These are phyloP conservation scores for Triglochin maritima DNA, from an alignment of 106 monocot species.

Conservation along the genomic window DNA sequence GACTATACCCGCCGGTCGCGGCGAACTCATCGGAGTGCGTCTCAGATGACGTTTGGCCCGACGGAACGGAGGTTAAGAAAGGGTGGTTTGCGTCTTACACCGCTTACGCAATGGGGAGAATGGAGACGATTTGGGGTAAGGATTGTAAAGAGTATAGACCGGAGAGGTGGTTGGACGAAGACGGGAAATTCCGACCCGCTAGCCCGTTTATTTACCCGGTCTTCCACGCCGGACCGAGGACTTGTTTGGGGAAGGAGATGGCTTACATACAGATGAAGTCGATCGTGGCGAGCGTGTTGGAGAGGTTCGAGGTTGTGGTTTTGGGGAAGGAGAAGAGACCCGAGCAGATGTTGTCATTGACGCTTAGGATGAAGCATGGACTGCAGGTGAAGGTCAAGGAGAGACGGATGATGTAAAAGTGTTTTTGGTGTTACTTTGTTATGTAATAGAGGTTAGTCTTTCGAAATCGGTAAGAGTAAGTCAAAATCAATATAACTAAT, in stretches of 20 bases:
- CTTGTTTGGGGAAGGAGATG: constrained; percentile 15
- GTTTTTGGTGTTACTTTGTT: no score
- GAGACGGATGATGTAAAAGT: neutral
- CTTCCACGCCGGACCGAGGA: constrained; percentile 10
- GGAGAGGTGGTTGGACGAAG: constrained; percentile 15
- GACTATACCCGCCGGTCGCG: constrained; percentile 21
- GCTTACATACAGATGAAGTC: constrained; percentile 13
- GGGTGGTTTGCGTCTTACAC: constrained; percentile 8
- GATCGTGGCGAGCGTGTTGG: neutral
- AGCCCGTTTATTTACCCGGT: constrained; percentile 8
- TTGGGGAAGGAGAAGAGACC: neutral
- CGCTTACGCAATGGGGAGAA: constrained; percentile 14
- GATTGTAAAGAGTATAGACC: constrained; percentile 13
- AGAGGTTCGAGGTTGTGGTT: constrained; percentile 1
- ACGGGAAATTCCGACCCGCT: constrained; percentile 5
- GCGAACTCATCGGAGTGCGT: neutral
- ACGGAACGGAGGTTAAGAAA: constrained; percentile 3
- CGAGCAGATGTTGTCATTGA: neutral
- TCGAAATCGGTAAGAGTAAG: no score
- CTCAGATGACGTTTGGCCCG: constrained; percentile 11
- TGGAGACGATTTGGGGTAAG: constrained; percentile 12
- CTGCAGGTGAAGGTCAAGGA: neutral
- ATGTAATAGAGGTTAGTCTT: no score
- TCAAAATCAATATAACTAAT: no score
- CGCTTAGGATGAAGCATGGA: constrained; percentile 6